Percentiles rank a stretch among this genome's conserved stretches.
phyloP scores from a whole-genome alignment of 2,329 filamentous ascomycete genomes.

The Sarocladiaceae sp. region DNA sequence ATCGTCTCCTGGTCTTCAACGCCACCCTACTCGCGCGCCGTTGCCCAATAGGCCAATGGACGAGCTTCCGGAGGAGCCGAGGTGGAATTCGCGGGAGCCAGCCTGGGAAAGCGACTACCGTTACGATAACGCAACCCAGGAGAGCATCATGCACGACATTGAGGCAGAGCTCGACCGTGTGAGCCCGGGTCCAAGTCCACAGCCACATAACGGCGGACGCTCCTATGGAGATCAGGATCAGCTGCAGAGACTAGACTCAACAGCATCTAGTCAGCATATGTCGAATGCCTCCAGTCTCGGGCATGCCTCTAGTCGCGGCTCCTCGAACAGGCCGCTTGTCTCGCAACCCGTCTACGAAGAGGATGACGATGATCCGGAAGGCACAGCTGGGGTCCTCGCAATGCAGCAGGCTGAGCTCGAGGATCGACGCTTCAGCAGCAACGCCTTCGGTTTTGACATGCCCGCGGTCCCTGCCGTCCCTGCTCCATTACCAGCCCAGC shows the following conservation, averaged over 20 bases:
- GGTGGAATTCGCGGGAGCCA: constrained; percentile 33
- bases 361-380: constrained; percentile 85
- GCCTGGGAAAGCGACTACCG: constrained; percentile 22
- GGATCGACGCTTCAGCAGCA: constrained; percentile 42
- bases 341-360: constrained; percentile 31
- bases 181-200: constrained; percentile 28
- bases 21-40: constrained; percentile 55
- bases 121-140: constrained; percentile 38
- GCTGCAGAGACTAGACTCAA: constrained; percentile 45
- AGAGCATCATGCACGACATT: constrained; percentile 52
- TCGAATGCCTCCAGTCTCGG: constrained; percentile 42
- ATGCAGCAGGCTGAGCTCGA: constrained; percentile 82
- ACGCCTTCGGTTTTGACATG: constrained; percentile 25
- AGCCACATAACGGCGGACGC: constrained; percentile 40
- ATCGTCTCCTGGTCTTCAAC: constrained; percentile 40
- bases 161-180: constrained; percentile 42
- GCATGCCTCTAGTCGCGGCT: constrained; percentile 15
- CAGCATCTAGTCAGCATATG: constrained; percentile 43
- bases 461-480: constrained; percentile 24
- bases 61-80: constrained; percentile 33
- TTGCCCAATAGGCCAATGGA: constrained; percentile 49
- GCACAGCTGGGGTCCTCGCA: constrained; percentile 73
- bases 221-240: constrained; percentile 39
- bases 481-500: constrained; percentile 36
- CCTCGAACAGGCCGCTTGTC: constrained; percentile 8